These are phyloP conservation scores for Talaromyces sp. DNA, from an alignment of 2,329 filamentous ascomycete genomes.

Conservation along the genomic window DNA sequence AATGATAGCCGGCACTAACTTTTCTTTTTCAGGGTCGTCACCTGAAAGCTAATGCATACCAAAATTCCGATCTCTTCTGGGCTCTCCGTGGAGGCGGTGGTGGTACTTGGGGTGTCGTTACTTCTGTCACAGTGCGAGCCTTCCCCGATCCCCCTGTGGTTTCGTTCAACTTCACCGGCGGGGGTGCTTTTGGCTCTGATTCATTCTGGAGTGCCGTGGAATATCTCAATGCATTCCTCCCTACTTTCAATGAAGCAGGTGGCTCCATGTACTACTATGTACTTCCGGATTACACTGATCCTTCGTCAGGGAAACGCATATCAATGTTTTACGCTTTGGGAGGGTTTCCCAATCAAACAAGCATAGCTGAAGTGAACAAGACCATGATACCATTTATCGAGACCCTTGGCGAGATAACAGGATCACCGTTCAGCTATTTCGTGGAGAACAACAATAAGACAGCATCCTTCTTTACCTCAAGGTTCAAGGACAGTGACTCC, in stretches of 20 bases:
- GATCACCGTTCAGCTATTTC: background rate
- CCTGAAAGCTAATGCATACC: constrained; percentile 11
- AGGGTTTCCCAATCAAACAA: background rate
- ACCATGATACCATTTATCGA: background rate
- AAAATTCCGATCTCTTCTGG: constrained; percentile 48
- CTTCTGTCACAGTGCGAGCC: constrained; percentile 44
- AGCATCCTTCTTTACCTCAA: background rate
- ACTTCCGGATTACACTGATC: background rate
- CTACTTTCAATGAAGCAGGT: constrained; percentile 4
- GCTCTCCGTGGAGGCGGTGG: constrained; percentile 60
- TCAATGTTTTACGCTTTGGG: background rate
- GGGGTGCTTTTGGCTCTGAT: background rate
- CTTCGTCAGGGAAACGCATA: background rate
- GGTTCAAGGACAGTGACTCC: background rate
- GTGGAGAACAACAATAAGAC: background rate
- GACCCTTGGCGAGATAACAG: background rate
- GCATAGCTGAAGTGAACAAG: background rate
- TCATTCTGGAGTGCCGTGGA: constrained; percentile 3
- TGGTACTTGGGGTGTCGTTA: constrained; percentile 49
- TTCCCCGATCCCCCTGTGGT: constrained; percentile 39
- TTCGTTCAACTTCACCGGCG: constrained; percentile 7
- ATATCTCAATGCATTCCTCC: constrained; percentile 2
- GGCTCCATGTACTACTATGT: constrained; percentile 1
- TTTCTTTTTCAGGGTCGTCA: constrained; percentile 2
- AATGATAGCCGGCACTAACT: background rate